A percentile compares a stretch with the other conserved stretches of the same genome.
These are phyloP conservation scores for Myxozyma vanderwaltii DNA, from an alignment of 805 yeast species.

Conservation along the genomic window DNA sequence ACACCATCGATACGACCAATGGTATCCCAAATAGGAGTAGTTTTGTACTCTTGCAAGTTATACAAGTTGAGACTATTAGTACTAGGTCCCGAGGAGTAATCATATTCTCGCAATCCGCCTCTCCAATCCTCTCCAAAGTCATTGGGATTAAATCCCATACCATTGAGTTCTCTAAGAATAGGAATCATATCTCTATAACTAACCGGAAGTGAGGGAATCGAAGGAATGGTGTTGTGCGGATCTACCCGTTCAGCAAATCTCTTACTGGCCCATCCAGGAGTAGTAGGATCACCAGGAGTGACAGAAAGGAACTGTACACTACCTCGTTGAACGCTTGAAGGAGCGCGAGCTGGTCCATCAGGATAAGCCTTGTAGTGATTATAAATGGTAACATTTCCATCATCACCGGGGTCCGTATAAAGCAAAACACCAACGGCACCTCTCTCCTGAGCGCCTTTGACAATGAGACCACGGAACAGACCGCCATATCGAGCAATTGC, in stretches of 20 bases:
- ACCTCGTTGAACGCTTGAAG: constrained; percentile 75
- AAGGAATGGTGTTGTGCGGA: constrained; percentile 57
- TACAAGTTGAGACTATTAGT: constrained; percentile 53
- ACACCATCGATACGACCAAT: constrained; percentile 62
- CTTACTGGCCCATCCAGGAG: constrained; percentile 66
- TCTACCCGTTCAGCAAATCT: constrained; percentile 53
- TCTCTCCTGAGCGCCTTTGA: constrained; percentile 70
- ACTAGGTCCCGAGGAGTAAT: constrained; percentile 58
- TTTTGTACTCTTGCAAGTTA: constrained; percentile 62
- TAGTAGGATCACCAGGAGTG: constrained; percentile 77
- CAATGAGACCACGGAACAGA: constrained; percentile 72
- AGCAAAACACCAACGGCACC: constrained; percentile 70
- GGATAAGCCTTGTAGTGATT: constrained; percentile 71
- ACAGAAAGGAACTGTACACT: constrained; percentile 63
- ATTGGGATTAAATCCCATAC: constrained; percentile 51
- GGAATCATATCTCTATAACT: constrained; percentile 59
- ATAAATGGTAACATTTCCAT: constrained; percentile 48
- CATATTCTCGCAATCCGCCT: constrained; percentile 50
- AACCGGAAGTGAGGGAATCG: constrained; percentile 71
- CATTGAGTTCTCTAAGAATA: constrained; percentile 59
- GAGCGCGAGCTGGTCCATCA: constrained; percentile 75
- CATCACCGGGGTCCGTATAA: constrained; percentile 71
- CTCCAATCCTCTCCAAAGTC: constrained; percentile 51
- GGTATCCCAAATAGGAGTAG: constrained; percentile 64
- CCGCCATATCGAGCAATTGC: constrained; percentile 69